These are phyloP conservation scores for Clonostachys rhizophaga DNA, from an alignment of 2,329 filamentous ascomycete genomes.

Conservation along the genomic window DNA sequence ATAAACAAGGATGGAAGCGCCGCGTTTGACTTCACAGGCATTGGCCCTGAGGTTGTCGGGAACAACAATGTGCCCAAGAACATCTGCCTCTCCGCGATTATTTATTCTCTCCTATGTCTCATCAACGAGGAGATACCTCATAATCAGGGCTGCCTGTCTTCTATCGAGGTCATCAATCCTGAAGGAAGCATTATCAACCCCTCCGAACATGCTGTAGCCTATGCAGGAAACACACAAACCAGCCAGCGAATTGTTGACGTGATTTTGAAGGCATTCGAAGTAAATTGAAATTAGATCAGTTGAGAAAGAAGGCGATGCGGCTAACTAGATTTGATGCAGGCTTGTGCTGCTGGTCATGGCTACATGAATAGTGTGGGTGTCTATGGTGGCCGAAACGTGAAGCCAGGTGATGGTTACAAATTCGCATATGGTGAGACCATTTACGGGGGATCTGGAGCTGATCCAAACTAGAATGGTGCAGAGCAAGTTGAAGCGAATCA, in stretches of 20 bases:
- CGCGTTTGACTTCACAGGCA: slow-evolving; percentile 27
- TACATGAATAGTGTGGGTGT: slow-evolving; percentile 8
- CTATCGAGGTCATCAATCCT: slow-evolving; percentile 23
- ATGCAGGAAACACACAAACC: slow-evolving; percentile 60
- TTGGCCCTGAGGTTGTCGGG: slow-evolving; percentile 23
- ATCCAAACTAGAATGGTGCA: slow-evolving; percentile 61
- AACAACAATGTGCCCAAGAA: slow-evolving; percentile 27
- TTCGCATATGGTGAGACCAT: slow-evolving; percentile 71
- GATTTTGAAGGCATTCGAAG: slow-evolving; percentile 19
- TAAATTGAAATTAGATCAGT: too few relatives aligned
- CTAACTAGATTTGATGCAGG: neutral
- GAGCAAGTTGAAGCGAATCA: slow-evolving; percentile 15
- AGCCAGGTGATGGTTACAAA: too few relatives aligned
- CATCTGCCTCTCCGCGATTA: slow-evolving; percentile 29
- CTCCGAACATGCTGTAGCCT: slow-evolving; percentile 20
- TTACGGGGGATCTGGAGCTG: slow-evolving; percentile 68
- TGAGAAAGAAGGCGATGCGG: too few relatives aligned
- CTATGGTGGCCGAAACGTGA: too few relatives aligned
- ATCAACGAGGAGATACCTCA: slow-evolving; percentile 28
- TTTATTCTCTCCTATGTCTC: slow-evolving; percentile 27
- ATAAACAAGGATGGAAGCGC: slow-evolving; percentile 21
- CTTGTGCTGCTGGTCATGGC: slow-evolving; percentile 17
- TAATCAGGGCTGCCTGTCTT: slow-evolving; percentile 29
- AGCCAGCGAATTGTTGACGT: slow-evolving; percentile 24
- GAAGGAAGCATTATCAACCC: slow-evolving; percentile 23